Evolutionary conservation across 495 filamentous ascomycete genomes (phyloP), one percentile per base, ranked within the genome.

Genomic region (Penicillium subrubescens): DNA sequence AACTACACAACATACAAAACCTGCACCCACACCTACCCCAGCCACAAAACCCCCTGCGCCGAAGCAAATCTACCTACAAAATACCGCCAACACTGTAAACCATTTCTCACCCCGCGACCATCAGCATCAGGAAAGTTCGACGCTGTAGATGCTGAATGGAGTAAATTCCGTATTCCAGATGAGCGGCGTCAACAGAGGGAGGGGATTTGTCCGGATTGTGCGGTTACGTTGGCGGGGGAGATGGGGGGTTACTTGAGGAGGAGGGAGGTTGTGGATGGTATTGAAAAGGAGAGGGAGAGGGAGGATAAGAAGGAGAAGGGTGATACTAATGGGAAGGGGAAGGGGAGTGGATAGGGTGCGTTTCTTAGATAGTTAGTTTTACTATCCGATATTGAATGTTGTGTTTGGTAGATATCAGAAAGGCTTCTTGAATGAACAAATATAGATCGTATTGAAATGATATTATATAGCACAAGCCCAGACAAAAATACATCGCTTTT

Each of bases 401-500:
- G 29, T 3, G 29, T 31, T 31, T 31, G 29, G 29, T 31, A 31
- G 29, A 31, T 31, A 6, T 2, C 29, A 31, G 29, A 31, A n/a
- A n/a, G n/a, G n/a, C n/a, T n/a, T n/a, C n/a, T 27, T 27, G 25
- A 27, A 41, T 41, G 37, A 31, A 34, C 33, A 46, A 52, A 31
- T 59, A 27, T 17, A 57, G 23, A 52, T 48, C 44, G 25, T 35
- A 60, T 65, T 60, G 60, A 67, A 63, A 64, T 70, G 55, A 70
- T 66, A 73, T 73, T 65, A 70, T 70, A 66, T 66, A 72, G 61
- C 57, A 66, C 62, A 68, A 41, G 62, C 57, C 67, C 44, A 58
- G 58, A 62, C 55, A 29, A 59, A 64, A 59, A 64, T 67, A 71
- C 62, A 71, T 65, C 71, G 68, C 71, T 71, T 73, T 71, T 71